phyloP scores from a whole-genome alignment of 2,329 filamentous ascomycete genomes.

The Aspergillus sp. region DNA sequence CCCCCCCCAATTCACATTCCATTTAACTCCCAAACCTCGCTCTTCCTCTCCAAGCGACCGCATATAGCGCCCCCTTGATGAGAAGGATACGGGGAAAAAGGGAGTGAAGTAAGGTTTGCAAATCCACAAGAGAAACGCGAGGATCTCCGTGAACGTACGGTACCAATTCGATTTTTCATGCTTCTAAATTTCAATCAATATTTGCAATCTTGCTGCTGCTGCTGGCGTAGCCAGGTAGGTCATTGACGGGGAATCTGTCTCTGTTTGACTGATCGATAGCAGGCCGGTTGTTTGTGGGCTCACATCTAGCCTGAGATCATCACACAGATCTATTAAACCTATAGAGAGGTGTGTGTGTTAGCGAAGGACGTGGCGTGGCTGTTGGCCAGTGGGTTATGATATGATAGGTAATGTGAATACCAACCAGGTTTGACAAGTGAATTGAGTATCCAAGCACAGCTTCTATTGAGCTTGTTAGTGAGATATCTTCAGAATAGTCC shows the following conservation, averaged over 20 bases:
- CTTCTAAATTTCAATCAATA: conserved; percentile 18
- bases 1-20: no score
- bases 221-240: conserved; percentile 6
- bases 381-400: background rate
- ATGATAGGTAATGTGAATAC: background rate
- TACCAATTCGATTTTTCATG: conserved; percentile 19
- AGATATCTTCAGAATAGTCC: background rate
- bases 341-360: background rate
- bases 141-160: conserved; percentile 14
- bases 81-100: conserved; percentile 34
- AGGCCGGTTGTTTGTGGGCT: no score
- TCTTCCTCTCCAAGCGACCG: conserved; percentile 41
- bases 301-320: no score
- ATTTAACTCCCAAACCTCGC: no score
- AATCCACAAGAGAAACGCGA: conserved; percentile 14
- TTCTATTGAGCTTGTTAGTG: background rate
- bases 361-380: background rate
- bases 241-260: conserved; percentile 1
- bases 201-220: conserved; percentile 5
- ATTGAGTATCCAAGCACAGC: background rate
- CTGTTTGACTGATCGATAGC: background rate
- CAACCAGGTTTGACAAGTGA: background rate
- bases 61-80: conserved; percentile 40
- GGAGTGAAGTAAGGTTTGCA: conserved; percentile 17
- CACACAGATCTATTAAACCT: no score